phyloP scores from a whole-genome alignment of 768 basidiomycete species.

The Hericium alpestre region DNA sequence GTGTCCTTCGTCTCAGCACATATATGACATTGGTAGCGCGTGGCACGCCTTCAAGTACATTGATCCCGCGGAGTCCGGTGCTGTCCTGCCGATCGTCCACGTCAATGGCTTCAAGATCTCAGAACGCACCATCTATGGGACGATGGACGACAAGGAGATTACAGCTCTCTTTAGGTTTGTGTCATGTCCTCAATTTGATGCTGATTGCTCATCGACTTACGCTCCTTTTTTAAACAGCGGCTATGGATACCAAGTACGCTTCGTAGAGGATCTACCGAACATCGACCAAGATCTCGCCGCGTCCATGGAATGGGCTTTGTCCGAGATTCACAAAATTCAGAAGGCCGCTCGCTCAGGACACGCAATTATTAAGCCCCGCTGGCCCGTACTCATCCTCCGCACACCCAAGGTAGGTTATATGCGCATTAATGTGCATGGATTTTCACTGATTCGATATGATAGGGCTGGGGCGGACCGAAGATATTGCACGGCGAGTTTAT shows the following conservation, averaged over 20 bases:
- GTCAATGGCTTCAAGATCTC: conserved; percentile 88
- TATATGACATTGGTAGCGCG: conserved; percentile 26
- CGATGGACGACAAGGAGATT: conserved; percentile 84
- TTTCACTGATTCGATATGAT: not conserved
- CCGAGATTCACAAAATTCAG: conserved; percentile 70
- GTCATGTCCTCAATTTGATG: too few species aligned
- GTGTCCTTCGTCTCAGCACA: not conserved
- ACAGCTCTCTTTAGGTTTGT: conserved; percentile 60
- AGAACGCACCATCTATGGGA: conserved; percentile 80
- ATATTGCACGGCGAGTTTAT: conserved; percentile 56
- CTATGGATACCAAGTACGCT: conserved; percentile 82
- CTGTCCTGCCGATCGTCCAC: conserved; percentile 84
- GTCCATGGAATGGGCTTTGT: conserved; percentile 72
- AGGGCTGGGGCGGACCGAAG: conserved; percentile 63
- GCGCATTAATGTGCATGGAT: not conserved
- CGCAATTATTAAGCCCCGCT: conserved; percentile 79
- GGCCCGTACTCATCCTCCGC: conserved; percentile 80
- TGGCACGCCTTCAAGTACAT: conserved; percentile 89
- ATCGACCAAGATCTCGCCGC: conserved; percentile 75
- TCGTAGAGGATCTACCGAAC: conserved; percentile 56
- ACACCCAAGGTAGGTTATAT: conserved; percentile 59
- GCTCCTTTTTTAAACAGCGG: conserved; percentile 30
- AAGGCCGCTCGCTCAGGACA: conserved; percentile 63
- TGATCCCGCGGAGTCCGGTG: conserved; percentile 82
- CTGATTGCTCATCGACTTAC: too few species aligned